A percentile compares a stretch with the other conserved stretches of the same genome.
These are phyloP conservation scores for Linderniella brevidens DNA, from an alignment of 257 asterid species.

Conservation along the genomic window DNA sequence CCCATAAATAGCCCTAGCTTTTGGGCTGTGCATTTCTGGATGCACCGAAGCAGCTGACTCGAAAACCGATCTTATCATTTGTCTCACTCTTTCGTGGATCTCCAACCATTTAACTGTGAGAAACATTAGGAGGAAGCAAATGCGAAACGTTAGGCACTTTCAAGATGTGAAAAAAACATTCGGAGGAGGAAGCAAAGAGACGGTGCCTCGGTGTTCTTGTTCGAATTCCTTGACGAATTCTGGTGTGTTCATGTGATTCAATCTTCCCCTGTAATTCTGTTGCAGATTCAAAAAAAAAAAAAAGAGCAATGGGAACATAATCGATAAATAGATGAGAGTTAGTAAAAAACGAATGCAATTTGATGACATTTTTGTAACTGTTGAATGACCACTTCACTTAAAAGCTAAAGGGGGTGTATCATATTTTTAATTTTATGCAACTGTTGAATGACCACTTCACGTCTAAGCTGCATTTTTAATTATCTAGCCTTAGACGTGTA, in stretches of 20 bases:
- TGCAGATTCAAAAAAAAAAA: no score
- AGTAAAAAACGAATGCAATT: no score
- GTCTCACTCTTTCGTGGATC: slow-evolving; percentile 54
- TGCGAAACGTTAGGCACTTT: not conserved
- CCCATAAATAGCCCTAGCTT: slow-evolving; percentile 90
- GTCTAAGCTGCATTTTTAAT: no score
- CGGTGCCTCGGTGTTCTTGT: slow-evolving; percentile 66
- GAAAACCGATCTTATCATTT: slow-evolving; percentile 68
- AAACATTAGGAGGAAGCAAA: slow-evolving; percentile 8
- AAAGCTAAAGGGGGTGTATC: no score
- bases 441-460: no score
- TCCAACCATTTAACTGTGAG: slow-evolving; percentile 81
- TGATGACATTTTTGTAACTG: no score
- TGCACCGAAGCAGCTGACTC: slow-evolving; percentile 78
- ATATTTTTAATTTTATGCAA: no score
- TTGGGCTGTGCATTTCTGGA: slow-evolving; percentile 84
- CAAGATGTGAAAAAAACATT: slow-evolving; percentile 6
- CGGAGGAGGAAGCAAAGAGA: slow-evolving; percentile 9
- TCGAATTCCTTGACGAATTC: slow-evolving; percentile 78
- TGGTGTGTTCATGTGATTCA: slow-evolving; percentile 65
- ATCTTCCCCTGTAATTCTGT: slow-evolving; percentile 82
- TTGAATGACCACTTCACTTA: no score
- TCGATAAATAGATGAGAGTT: not conserved
- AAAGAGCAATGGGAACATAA: no score
- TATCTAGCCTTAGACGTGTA: no score